These are phyloP conservation scores for Talaromyces wortmannii DNA, from an alignment of 495 filamentous ascomycete species.

Conservation along the genomic window DNA sequence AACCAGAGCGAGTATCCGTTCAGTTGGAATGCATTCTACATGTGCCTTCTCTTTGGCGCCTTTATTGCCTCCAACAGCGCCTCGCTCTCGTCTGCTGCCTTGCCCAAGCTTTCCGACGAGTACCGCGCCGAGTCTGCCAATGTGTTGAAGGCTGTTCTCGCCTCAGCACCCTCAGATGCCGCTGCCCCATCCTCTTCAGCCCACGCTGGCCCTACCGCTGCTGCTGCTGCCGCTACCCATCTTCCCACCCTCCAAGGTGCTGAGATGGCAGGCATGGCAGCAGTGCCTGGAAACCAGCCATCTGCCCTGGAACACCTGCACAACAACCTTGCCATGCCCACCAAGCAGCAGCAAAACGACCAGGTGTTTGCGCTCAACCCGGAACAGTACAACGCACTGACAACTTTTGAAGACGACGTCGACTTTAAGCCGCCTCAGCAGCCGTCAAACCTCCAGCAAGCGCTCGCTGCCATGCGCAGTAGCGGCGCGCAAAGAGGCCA, in stretches of 20 bases:
- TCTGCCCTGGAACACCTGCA: constrained; percentile 72
- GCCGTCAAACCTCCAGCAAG: constrained; percentile 67
- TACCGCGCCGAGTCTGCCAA: constrained; percentile 87
- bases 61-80: constrained; percentile 86
- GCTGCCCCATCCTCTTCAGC: constrained; percentile 20
- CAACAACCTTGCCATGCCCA: constrained; percentile 65
- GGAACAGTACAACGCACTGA: constrained; percentile 85
- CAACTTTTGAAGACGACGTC: constrained; percentile 38
- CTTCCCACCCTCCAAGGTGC: constrained; percentile 41
- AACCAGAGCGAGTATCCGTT: constrained; percentile 54
- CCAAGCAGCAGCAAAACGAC: constrained; percentile 80
- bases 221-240: constrained; percentile 31
- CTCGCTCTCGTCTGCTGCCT: constrained; percentile 44
- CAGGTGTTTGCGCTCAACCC: constrained; percentile 80
- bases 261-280: constrained; percentile 45
- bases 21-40: constrained; percentile 52
- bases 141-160: constrained; percentile 81
- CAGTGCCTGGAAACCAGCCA: constrained; percentile 42
- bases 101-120: constrained; percentile 87
- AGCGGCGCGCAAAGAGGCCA: constrained; percentile 42
- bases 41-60: constrained; percentile 93
- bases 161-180: constrained; percentile 44
- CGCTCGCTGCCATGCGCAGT: constrained; percentile 71
- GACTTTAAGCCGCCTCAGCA: constrained; percentile 37
- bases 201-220: constrained; percentile 30